A percentile compares a stretch with the other conserved stretches of the same genome.
These are phyloP conservation scores for Astrothelium subdiscretum DNA, from an alignment of 495 filamentous ascomycete species.

Conservation along the genomic window DNA sequence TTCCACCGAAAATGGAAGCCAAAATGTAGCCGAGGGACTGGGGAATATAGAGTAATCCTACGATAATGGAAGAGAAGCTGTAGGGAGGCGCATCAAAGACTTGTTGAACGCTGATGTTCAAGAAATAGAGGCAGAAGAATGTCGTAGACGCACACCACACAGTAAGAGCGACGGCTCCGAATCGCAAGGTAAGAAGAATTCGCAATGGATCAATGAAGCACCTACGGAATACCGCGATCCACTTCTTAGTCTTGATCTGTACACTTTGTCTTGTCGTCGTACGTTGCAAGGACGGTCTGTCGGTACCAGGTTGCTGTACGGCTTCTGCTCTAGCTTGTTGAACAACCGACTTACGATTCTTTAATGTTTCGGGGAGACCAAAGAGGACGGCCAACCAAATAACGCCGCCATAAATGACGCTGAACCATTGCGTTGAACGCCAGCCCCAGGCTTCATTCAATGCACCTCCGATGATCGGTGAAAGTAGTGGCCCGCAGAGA, in stretches of 20 bases:
- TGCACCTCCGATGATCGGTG: conserved; percentile 78
- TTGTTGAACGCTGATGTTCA: conserved; percentile 74
- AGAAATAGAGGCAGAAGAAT: conserved; percentile 71
- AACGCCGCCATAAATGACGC: conserved; percentile 57
- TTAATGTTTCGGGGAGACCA: conserved; percentile 30
- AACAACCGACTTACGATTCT: conserved; percentile 6
- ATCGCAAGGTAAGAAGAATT: conserved; percentile 68
- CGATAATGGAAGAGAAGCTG: conserved; percentile 55
- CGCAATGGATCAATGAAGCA: conserved; percentile 69
- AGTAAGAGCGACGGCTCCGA: conserved; percentile 64
- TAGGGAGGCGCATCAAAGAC: conserved; percentile 68
- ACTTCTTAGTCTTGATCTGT: conserved; percentile 40
- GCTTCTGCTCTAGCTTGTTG: conserved; percentile 12
- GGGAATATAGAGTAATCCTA: conserved; percentile 77
- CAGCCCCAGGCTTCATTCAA: conserved; percentile 62
- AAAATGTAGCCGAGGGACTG: conserved; percentile 67
- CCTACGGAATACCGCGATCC: conserved; percentile 45
- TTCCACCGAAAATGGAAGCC: conserved; percentile 62
- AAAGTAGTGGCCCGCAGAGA: conserved; percentile 70
- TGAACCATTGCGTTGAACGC: conserved; percentile 82
- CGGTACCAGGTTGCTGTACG: background rate
- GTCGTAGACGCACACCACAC: conserved; percentile 76
- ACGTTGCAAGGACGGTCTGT: conserved; percentile 35
- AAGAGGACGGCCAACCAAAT: conserved; percentile 37
- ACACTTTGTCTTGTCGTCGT: conserved; percentile 54